A percentile compares a stretch with the other conserved stretches of the same genome.
These are phyloP conservation scores for Penicillium sp. DNA, from an alignment of 2,329 filamentous ascomycete genomes.

Conservation along the genomic window DNA sequence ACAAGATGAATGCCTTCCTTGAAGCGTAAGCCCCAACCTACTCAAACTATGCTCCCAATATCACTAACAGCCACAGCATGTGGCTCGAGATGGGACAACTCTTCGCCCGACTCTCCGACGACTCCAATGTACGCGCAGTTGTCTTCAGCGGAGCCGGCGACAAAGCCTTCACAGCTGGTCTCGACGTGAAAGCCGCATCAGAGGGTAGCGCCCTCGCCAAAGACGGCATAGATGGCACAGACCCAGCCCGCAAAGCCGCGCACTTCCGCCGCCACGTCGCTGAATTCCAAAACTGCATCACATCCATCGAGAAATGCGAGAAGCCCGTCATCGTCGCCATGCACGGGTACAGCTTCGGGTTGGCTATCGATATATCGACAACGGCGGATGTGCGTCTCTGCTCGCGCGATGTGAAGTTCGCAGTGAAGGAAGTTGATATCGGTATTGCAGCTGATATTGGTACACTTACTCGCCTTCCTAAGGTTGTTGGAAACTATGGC, in stretches of 20 bases:
- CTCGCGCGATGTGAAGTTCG: constrained; percentile 34
- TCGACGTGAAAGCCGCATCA: constrained; percentile 76
- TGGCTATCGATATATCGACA: constrained; percentile 66
- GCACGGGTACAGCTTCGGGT: constrained; percentile 75
- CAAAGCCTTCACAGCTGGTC: constrained; percentile 79
- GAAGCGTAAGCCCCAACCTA: constrained; percentile 52
- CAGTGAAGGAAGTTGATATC: constrained; percentile 53
- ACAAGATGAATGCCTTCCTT: constrained; percentile 86
- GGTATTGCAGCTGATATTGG: constrained; percentile 52
- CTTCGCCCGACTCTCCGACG: constrained; percentile 70
- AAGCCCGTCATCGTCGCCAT: constrained; percentile 86
- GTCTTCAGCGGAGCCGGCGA: constrained; percentile 80
- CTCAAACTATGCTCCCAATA: not conserved
- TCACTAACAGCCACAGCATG: constrained; percentile 55
- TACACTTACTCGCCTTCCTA: constrained; percentile 48
- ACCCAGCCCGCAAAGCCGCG: constrained; percentile 66
- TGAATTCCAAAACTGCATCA: constrained; percentile 79
- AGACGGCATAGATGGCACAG: constrained; percentile 39
- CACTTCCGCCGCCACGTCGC: constrained; percentile 67
- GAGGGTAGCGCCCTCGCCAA: constrained; percentile 49
- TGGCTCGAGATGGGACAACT: constrained; percentile 77
- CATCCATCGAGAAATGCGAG: constrained; percentile 78
- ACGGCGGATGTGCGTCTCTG: constrained; percentile 47
- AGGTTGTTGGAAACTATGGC: constrained; percentile 46
- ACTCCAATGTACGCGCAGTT: constrained; percentile 72